Evolutionary conservation across 2,329 filamentous ascomycete genomes (phyloP), one percentile per base, ranked within the genome.

Genomic region (Fusarium torulosum): DNA sequence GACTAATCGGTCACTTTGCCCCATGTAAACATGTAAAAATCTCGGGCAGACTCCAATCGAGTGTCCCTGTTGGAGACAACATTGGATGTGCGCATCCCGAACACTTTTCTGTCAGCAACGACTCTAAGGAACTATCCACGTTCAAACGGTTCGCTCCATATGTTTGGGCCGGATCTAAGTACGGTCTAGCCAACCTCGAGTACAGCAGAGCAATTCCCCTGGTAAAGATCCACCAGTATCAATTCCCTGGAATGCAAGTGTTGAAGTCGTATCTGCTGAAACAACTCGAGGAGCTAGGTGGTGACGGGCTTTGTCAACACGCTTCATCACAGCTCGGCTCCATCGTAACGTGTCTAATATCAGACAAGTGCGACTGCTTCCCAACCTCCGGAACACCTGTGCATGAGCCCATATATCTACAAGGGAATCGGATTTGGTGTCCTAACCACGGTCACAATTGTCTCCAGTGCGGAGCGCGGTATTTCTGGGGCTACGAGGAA

Each of bases 81-180:
- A 6, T 21, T 7, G 0, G 2, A 14, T 59, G 42, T 7, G 14
- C 7, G 2, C 0, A 41, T 25, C 19, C 7, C 0, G 29, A 29
- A 0, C 54, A 58, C 7, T 19, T 37, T 11, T 20, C 46, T 8
- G 15, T 9, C 2, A 13, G n/a, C 15, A 9, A 4, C 0, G 2
- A 1, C 21, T 27, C 3, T 7, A 6, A 1, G 8, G 23, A 49
- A 13, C 23, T 29, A 31, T 4, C 2, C 0, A 3, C 4, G 0
- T 49, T 13, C 11, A 1, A 37, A 2, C 0, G 4, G 1, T 29
- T 7, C 37, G 4, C 17, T 6, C 46, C 46, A 27, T 0, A 4
- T 21, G 1, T 52, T 33, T 1, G 1, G 7, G 3, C 0, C 1
- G 9, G 1, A 0, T 0, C 2, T 15, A 5, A 7, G 33, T 11